Base-by-base conservation (phyloP, 805 yeast species). In the Candida argentea region DNA sequence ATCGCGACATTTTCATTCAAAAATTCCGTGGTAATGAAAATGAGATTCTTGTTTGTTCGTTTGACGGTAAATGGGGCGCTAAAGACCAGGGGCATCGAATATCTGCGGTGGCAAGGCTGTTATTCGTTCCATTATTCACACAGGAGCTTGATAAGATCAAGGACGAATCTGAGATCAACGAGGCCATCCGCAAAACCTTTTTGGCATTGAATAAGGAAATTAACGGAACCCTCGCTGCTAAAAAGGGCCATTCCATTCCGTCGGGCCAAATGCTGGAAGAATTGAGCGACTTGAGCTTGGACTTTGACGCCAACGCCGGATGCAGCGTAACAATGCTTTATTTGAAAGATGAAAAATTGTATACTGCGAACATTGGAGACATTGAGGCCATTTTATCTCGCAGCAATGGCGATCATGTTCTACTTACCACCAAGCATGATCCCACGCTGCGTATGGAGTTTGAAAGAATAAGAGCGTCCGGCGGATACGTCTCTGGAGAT, bases 341-440 rank as follows among this genome's bases (percentile, higher is more conserved):
- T 49, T 67, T 89, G 40, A 73, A 73, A 35, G 93, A 78, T 12
- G 70, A 70, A 29, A 66, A 61, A 30, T 49, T 86, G 14, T 85
- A 77, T 50, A 67, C 86, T 14, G 95, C 95, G 2, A 87, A 87
- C 38, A 71, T 84, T 30, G 99, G 99, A 43, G 96, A 91, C 44
- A 75, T 84, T 2, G 79, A 78, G 67, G 87, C 85, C 1, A 62
- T 91, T 27, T 50, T 89, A 28, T 76, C 94, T 5, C 70, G 79
- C 34, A 70, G 73, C 22, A 85, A 82, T 51, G 95, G 97, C 17
- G 89, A 84, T 27, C 79, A 72, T 48, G 58, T 65, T n/a, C 59
- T 73, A 4, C 57, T 91, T 23, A 80, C 94, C 2, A 73, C 68
- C 14, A 73, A 76, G 31, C 96, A 91, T 51, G 85, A 79, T 37